A percentile compares a stretch with the other conserved stretches of the same genome.
Conservation (phyloP, 2,329 filamentous ascomycete genomes). For the Aspergillus niger region DNA sequence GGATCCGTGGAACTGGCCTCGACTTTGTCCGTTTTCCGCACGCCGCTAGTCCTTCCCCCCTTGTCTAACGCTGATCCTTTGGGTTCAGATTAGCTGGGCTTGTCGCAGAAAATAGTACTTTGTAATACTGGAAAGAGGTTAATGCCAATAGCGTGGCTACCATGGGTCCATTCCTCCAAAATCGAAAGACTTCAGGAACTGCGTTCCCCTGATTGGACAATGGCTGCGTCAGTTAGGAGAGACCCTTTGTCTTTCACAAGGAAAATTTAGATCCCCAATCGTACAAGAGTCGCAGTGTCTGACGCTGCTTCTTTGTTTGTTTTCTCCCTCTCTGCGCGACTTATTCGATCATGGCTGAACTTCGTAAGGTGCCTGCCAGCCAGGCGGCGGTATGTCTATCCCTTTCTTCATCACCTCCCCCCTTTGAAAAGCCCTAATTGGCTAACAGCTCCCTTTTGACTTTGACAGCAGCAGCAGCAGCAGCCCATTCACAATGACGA, state of each 20-base stretch:
- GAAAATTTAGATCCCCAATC: not conserved
- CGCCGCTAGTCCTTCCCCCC: not conserved
- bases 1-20: not conserved
- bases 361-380: not conserved
- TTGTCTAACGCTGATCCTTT: too few species aligned
- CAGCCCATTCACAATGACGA: constrained; percentile 6
- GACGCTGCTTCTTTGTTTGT: not conserved
- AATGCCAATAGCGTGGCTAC: not conserved
- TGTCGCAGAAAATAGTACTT: too few species aligned
- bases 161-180: not conserved
- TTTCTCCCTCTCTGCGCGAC: not conserved
- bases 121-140: not conserved
- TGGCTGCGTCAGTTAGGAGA: not conserved
- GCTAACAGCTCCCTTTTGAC: not conserved
- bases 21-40: not conserved
- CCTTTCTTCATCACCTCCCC: not conserved
- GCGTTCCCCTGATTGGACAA: not conserved
- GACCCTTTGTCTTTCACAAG: not conserved
- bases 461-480: not conserved
- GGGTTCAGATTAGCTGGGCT: too few species aligned
- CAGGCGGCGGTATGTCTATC: not conserved
- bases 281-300: not conserved
- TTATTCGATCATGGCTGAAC: not conserved
- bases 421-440: not conserved
- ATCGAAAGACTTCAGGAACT: not conserved